Conservation (phyloP, 805 yeast species). For the Kluyveromyces dobzhanskii region DNA sequence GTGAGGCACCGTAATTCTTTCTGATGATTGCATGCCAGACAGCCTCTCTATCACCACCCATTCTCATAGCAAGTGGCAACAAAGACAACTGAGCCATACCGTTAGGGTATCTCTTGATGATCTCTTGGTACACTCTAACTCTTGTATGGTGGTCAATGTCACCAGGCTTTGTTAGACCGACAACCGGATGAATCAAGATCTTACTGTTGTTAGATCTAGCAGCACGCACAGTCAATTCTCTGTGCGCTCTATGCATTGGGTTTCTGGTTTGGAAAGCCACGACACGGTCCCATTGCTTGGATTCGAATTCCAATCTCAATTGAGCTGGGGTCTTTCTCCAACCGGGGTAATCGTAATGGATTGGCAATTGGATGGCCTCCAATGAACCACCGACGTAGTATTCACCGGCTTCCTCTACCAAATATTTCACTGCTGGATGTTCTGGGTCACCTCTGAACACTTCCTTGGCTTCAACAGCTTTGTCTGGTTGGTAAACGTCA, state of each 20-base stretch:
- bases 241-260: constrained; percentile 98
- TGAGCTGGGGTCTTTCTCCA: constrained; percentile 86
- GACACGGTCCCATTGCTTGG: constrained; percentile 77
- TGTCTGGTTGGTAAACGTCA: constrained; percentile 77
- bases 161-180: constrained; percentile 94
- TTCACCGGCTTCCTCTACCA: constrained; percentile 68
- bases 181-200: constrained; percentile 91
- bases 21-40: constrained; percentile 97
- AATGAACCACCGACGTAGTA: constrained; percentile 81
- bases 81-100: constrained; percentile 87
- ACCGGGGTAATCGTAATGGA: constrained; percentile 84
- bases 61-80: constrained; percentile 94
- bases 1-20: constrained; percentile 93
- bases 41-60: constrained; percentile 99
- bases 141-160: constrained; percentile 97
- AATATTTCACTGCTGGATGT: constrained; percentile 83
- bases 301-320: constrained; percentile 72
- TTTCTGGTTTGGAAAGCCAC: constrained; percentile 98
- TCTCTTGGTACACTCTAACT: constrained; percentile 89
- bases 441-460: constrained; percentile 96
- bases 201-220: constrained; percentile 88
- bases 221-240: constrained; percentile 92
- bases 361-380: constrained; percentile 76
- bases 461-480: constrained; percentile 66
- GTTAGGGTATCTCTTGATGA: constrained; percentile 85